These are phyloP conservation scores for Polygonum aviculare DNA, from an alignment of 148 eudicot genomes.

Conservation along the genomic window DNA sequence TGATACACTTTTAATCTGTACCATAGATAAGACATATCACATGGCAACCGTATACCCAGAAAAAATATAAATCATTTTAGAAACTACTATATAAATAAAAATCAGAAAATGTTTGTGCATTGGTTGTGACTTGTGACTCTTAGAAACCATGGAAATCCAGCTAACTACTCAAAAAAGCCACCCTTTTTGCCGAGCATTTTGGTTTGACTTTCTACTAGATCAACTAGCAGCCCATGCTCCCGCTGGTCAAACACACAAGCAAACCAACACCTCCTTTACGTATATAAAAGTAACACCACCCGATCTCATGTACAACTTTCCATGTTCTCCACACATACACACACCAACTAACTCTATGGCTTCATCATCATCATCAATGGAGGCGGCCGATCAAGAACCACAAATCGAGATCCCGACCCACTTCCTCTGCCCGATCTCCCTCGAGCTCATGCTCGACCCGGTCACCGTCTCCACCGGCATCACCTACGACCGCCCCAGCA, in stretches of 20 bases:
- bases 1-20: too few species aligned
- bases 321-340: not conserved
- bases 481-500: constrained; percentile 64
- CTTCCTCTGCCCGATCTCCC: constrained; percentile 89
- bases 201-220: not conserved
- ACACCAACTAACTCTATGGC: not conserved
- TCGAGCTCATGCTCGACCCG: constrained; percentile 84
- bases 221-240: not conserved
- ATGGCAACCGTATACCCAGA: too few species aligned
- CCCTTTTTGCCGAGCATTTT: not conserved
- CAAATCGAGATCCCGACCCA: constrained; percentile 59
- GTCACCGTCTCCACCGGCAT: constrained; percentile 73
- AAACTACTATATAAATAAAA: too few species aligned
- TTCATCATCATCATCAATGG: not conserved
- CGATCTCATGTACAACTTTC: not conserved
- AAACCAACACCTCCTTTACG: not conserved
- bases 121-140: too few species aligned
- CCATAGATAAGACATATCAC: too few species aligned
- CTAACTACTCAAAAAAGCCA: not conserved
- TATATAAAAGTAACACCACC: not conserved
- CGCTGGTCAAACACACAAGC: not conserved
- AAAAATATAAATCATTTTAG: too few species aligned
- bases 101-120: too few species aligned
- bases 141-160: not conserved
- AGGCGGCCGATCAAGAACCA: not conserved